A percentile compares a stretch with the other conserved stretches of the same genome.
These are phyloP conservation scores for Termitomyces sp. DNA, from an alignment of 768 basidiomycete species.

Conservation along the genomic window DNA sequence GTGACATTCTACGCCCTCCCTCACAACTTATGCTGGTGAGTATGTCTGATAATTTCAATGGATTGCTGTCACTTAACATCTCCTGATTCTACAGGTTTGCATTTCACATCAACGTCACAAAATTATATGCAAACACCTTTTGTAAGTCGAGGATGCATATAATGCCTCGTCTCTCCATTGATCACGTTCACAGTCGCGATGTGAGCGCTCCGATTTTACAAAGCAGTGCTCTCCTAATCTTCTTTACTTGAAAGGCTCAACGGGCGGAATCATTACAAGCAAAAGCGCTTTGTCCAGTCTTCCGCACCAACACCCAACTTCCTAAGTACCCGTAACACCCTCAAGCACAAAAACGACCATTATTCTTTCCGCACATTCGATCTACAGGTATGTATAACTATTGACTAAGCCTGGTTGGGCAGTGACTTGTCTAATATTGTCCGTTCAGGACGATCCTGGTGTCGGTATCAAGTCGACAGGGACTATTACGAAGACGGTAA, in stretches of 20 bases:
- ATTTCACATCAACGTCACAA: slow-evolving; percentile 43
- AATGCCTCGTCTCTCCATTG: slow-evolving; percentile 11
- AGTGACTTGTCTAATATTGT: not conserved
- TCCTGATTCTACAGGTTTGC: slow-evolving; percentile 32
- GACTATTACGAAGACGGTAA: not conserved
- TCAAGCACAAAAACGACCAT: not conserved
- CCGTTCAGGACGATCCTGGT: not conserved
- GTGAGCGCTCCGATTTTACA: slow-evolving; percentile 13
- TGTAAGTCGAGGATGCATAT: slow-evolving; percentile 27
- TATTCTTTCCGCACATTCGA: not conserved
- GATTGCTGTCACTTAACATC: not conserved
- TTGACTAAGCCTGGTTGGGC: not conserved
- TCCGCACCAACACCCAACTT: not conserved
- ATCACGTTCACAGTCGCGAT: slow-evolving; percentile 24
- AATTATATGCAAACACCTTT: slow-evolving; percentile 44
- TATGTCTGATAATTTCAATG: not conserved
- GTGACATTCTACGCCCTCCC: slow-evolving; percentile 35
- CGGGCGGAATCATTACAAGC: slow-evolving; percentile 15
- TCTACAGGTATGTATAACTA: not conserved
- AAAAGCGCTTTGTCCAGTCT: not conserved
- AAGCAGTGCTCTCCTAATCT: not conserved
- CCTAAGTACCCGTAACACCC: not conserved
- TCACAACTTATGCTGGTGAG: slow-evolving; percentile 30
- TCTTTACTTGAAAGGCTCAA: slow-evolving; percentile 15
- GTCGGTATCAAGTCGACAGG: not conserved